Evolutionary conservation across 805 yeast genomes (phyloP).

Genomic region (Komagataella ulmi): DNA sequence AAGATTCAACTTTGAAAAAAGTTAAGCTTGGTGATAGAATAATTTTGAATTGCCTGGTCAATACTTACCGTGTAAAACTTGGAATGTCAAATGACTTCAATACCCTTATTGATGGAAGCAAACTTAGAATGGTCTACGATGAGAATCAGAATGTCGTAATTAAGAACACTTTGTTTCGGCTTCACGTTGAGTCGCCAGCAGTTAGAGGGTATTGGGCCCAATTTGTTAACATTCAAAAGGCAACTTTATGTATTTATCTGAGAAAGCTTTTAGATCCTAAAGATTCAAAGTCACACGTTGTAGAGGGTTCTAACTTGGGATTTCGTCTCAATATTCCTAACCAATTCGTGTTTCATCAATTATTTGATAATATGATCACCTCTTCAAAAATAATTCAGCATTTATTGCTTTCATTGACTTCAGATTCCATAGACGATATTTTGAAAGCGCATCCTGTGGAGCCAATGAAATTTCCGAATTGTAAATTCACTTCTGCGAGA

Average conservation of each 20-base stretch:
- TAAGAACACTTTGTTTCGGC: slow-evolving; percentile 18
- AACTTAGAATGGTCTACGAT: not conserved
- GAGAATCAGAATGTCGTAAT: slow-evolving; percentile 5
- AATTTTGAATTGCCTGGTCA: not conserved
- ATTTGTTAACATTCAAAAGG: slow-evolving; percentile 18
- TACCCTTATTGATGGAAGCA: not conserved
- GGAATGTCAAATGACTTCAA: slow-evolving; percentile 35
- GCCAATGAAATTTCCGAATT: slow-evolving; percentile 23
- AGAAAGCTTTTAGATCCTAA: slow-evolving; percentile 1
- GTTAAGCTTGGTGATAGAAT: not conserved
- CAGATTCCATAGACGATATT: slow-evolving; percentile 21
- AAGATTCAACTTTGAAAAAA: not conserved
- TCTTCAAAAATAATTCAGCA: slow-evolving; percentile 56
- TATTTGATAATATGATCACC: slow-evolving; percentile 70
- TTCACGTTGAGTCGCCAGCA: slow-evolving; percentile 41
- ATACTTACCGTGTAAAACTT: slow-evolving; percentile 4
- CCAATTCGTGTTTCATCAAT: slow-evolving; percentile 57
- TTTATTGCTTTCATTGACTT: slow-evolving; percentile 32
- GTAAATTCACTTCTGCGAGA: slow-evolving; percentile 25
- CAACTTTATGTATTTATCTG: slow-evolving; percentile 1
- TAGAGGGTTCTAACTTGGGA: slow-evolving; percentile 11
- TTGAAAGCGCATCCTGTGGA: slow-evolving; percentile 24
- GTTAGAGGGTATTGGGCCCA: slow-evolving; percentile 34
- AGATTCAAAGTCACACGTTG: not conserved
- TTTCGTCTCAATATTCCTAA: slow-evolving; percentile 54